These are phyloP conservation scores for Coemansia sp. DNA, from an alignment of 192 early-diverging fungal genomes.

Conservation along the genomic window DNA sequence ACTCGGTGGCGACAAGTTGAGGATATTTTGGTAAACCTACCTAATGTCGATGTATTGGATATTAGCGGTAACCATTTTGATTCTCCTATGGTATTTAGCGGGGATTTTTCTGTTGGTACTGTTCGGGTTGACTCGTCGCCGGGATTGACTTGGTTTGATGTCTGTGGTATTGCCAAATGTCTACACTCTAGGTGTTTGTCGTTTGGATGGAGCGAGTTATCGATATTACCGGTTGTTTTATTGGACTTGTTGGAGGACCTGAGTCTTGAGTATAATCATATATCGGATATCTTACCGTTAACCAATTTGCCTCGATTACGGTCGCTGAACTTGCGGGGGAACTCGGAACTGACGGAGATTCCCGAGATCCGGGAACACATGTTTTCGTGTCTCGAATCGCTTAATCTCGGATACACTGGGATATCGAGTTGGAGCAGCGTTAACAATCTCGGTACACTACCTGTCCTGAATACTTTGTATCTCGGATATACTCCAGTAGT, in stretches of 20 bases:
- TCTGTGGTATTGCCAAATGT: neutral
- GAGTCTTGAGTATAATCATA: conserved; percentile 28
- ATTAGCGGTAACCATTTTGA: conserved; percentile 34
- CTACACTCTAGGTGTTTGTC: conserved; percentile 13
- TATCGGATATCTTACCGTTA: conserved; percentile 18
- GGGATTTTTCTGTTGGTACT: neutral
- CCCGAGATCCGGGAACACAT: neutral
- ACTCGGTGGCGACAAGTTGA: conserved; percentile 15
- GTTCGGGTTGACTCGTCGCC: conserved; percentile 26
- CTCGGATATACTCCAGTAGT: conserved; percentile 9
- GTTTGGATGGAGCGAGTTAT: conserved; percentile 20
- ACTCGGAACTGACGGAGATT: neutral
- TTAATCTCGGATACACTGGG: conserved; percentile 29
- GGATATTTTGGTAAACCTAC: conserved; percentile 11
- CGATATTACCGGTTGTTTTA: neutral
- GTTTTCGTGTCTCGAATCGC: conserved; percentile 6
- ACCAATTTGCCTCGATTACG: conserved; percentile 4
- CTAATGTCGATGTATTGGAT: conserved; percentile 13
- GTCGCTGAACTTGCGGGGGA: conserved; percentile 27
- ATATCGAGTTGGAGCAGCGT: conserved; percentile 9
- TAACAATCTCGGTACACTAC: neutral
- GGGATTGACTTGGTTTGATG: conserved; percentile 12
- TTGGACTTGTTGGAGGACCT: conserved; percentile 17
- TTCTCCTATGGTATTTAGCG: neutral
- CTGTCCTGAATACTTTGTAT: conserved; percentile 6